phyloP scores from a whole-genome alignment of 2,329 filamentous ascomycete species.

The Neopestalotiopsis clavispora region DNA sequence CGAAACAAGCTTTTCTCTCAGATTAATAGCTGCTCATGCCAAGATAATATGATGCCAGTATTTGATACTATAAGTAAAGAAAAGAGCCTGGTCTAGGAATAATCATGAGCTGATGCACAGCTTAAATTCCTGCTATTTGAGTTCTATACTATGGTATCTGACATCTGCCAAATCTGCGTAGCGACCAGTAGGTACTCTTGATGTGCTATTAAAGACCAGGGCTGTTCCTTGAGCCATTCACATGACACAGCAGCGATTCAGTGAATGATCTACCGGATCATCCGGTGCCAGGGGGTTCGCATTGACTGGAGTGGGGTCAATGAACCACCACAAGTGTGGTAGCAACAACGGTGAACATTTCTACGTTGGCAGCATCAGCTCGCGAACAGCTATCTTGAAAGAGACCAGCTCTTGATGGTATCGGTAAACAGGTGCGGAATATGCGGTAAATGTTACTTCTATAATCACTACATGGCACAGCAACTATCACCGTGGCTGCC shows the following conservation, averaged over 20 bases:
- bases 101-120: not conserved
- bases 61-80: not conserved
- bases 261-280: not conserved
- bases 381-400: too few species aligned
- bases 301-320: not conserved
- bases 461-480: too few species aligned
- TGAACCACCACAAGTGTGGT: not conserved
- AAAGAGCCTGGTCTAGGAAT: not conserved
- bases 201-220: not conserved
- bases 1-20: constrained; percentile 8
- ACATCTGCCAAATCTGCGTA: not conserved
- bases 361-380: not conserved
- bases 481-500: too few species aligned
- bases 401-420: too few species aligned
- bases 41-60: not conserved
- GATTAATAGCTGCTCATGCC: not conserved
- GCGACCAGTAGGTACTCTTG: not conserved
- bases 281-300: not conserved
- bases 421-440: too few species aligned
- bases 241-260: not conserved
- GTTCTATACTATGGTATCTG: too few species aligned
- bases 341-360: not conserved
- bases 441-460: too few species aligned
- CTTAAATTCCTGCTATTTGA: not conserved
- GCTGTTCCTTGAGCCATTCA: not conserved